Conservation (phyloP, 768 basidiomycete genomes). For the Hypsizygus marmoreus region DNA sequence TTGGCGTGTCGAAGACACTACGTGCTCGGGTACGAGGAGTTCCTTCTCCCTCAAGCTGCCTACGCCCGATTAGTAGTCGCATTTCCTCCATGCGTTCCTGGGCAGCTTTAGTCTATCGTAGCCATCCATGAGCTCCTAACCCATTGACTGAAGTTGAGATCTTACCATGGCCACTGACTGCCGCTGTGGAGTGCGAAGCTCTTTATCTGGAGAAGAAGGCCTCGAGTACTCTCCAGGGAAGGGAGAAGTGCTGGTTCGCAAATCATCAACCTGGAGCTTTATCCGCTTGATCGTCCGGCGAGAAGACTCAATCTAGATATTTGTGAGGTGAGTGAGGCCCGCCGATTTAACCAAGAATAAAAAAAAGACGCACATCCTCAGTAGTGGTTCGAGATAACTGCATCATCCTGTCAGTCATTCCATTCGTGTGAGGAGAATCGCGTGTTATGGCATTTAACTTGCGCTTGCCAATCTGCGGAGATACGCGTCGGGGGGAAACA, state of each 20-base stretch:
- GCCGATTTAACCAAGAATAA: too few relatives aligned
- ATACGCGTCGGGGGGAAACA: constrained; percentile 53
- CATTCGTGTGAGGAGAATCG: constrained; percentile 29
- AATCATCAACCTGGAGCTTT: constrained; percentile 63
- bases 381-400: constrained; percentile 54
- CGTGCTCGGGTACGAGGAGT: constrained; percentile 51
- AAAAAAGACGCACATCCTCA: constrained; percentile 58
- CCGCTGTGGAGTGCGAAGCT: constrained; percentile 48
- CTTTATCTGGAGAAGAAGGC: constrained; percentile 62
- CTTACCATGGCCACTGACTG: constrained; percentile 44
- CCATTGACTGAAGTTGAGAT: constrained; percentile 8
- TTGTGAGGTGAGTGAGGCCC: constrained; percentile 7
- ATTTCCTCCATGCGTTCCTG: constrained; percentile 83
- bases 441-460: constrained; percentile 33
- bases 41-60: constrained; percentile 48
- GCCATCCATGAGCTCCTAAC: too few relatives aligned
- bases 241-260: constrained; percentile 25
- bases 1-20: constrained; percentile 36
- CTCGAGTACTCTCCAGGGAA: constrained; percentile 36
- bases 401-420: constrained; percentile 47
- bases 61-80: constrained; percentile 67
- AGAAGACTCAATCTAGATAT: constrained; percentile 66
- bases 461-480: constrained; percentile 50
- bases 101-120: constrained; percentile 70
- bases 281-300: constrained; percentile 75